These are phyloP conservation scores for Claviceps pazoutovae DNA, from an alignment of 2,329 filamentous ascomycete genomes.

Conservation along the genomic window DNA sequence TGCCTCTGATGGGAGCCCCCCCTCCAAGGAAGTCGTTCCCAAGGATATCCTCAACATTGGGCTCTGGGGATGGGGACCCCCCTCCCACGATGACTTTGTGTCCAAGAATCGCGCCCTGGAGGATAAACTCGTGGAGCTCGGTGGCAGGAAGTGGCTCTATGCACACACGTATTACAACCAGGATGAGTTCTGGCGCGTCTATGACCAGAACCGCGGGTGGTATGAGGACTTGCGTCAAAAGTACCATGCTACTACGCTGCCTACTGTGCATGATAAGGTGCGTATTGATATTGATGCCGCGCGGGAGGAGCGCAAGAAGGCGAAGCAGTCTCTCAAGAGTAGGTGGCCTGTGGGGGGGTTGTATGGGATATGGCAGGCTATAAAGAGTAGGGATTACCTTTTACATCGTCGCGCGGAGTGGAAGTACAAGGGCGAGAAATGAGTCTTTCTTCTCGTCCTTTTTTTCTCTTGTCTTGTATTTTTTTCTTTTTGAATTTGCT, in stretches of 20 bases:
- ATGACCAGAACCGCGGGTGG: conserved; percentile 35
- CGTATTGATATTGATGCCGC: conserved; percentile 37
- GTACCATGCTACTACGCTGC: conserved; percentile 47
- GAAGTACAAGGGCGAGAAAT: conserved; percentile 30
- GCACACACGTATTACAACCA: conserved; percentile 74
- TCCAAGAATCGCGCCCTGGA: conserved; percentile 58
- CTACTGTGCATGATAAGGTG: conserved; percentile 59
- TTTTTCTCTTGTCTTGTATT: neutral
- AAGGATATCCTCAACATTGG: conserved; percentile 45
- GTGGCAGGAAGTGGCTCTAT: conserved; percentile 78
- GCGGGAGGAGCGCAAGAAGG: conserved; percentile 21
- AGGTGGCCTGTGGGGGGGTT: conserved; percentile 43
- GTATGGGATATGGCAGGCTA: conserved; percentile 45
- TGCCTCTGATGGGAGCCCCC: neutral
- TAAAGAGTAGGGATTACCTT: conserved; percentile 41
- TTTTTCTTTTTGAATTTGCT: too few relatives aligned
- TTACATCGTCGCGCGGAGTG: conserved; percentile 38
- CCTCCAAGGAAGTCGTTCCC: conserved; percentile 3
- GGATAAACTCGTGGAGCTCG: conserved; percentile 50
- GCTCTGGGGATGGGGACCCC: conserved; percentile 69
- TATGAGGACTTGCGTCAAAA: conserved; percentile 50
- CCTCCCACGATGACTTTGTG: conserved; percentile 44
- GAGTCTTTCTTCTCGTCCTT: neutral
- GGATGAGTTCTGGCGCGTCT: conserved; percentile 53
- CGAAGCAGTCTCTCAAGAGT: conserved; percentile 30